Evolutionary conservation across 2,329 filamentous ascomycete genomes (phyloP).

Genomic region (Colletotrichum liriopes): DNA sequence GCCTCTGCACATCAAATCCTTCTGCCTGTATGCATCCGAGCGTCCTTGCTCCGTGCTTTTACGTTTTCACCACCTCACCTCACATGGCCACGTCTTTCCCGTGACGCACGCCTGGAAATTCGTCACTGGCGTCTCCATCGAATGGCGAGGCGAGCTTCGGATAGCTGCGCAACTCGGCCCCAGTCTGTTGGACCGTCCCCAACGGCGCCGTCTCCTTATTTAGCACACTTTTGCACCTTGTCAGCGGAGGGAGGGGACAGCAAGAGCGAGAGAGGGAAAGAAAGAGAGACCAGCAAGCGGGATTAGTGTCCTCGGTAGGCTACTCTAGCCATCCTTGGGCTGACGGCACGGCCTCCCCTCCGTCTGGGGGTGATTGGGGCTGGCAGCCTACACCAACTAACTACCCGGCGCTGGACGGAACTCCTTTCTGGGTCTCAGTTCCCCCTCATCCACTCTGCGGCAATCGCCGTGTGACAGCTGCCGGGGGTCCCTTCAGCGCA

Average conservation of each 20-base stretch:
- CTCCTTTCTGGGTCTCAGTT: constrained; percentile 35
- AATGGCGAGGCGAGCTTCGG: constrained; percentile 19
- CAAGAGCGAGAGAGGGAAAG: neutral
- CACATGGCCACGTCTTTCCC: constrained; percentile 33
- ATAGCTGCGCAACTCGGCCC: constrained; percentile 10
- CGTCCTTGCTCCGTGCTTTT: constrained; percentile 24
- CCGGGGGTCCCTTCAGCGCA: constrained; percentile 31
- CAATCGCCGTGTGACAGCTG: constrained; percentile 40
- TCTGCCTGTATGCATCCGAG: constrained; percentile 26
- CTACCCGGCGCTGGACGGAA: neutral
- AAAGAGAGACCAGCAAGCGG: neutral
- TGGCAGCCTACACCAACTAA: constrained; percentile 8
- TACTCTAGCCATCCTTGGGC: constrained; percentile 15
- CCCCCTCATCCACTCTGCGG: constrained; percentile 42
- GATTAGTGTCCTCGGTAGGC: constrained; percentile 11
- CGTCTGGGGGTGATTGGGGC: constrained; percentile 21
- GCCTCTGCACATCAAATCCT: constrained; percentile 1
- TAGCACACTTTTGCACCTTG: neutral
- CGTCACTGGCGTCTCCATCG: constrained; percentile 21
- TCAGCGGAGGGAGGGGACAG: constrained; percentile 6
- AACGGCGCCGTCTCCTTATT: constrained; percentile 10
- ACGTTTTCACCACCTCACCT: constrained; percentile 19
- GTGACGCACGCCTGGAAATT: constrained; percentile 16
- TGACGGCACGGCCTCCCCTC: neutral
- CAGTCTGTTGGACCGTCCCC: constrained; percentile 17